Evolutionary conservation across 2,329 filamentous ascomycete genomes (phyloP).

Genomic region (Cordyceps pruinosa): DNA sequence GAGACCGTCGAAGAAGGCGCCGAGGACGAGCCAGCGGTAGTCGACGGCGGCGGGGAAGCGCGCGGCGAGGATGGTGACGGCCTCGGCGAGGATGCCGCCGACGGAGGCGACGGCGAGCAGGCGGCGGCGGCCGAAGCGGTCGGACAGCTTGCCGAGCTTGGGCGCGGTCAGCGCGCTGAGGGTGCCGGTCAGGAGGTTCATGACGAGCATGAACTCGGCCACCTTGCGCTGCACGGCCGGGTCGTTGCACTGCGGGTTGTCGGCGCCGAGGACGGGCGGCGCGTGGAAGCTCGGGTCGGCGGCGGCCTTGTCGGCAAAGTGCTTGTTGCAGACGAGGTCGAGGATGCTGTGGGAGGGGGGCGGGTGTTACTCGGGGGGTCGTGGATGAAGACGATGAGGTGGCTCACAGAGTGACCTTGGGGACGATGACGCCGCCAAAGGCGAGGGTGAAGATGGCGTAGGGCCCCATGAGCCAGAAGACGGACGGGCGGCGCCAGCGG

Average conservation of each 20-base stretch:
- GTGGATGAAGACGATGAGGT: neutral
- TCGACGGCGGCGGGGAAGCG: conserved; percentile 65
- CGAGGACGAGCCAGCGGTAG: conserved; percentile 73
- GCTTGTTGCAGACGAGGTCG: conserved; percentile 73
- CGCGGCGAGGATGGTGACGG: conserved; percentile 71
- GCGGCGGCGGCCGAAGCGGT: conserved; percentile 73
- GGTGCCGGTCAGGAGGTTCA: conserved; percentile 66
- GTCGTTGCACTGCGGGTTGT: conserved; percentile 74
- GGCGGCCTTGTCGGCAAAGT: conserved; percentile 62
- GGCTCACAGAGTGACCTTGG: conserved; percentile 70
- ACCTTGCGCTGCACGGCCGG: conserved; percentile 72
- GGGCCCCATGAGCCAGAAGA: conserved; percentile 76
- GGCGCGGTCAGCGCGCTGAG: conserved; percentile 77
- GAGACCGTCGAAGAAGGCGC: conserved; percentile 72
- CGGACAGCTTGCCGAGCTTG: conserved; percentile 76
- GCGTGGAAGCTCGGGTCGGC: conserved; percentile 53
- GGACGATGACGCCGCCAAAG: conserved; percentile 78
- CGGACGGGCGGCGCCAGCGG: conserved; percentile 58
- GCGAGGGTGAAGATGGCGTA: conserved; percentile 78
- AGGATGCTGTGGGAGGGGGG: no score
- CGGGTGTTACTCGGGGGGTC: no score
- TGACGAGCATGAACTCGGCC: conserved; percentile 69
- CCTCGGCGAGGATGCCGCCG: conserved; percentile 68
- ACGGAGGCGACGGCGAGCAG: conserved; percentile 66
- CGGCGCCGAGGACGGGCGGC: conserved; percentile 56